Percentiles rank a stretch among this genome's conserved stretches.
Conservation (phyloP, 1,284 basidiomycete species). For the Ustilago sp. region DNA sequence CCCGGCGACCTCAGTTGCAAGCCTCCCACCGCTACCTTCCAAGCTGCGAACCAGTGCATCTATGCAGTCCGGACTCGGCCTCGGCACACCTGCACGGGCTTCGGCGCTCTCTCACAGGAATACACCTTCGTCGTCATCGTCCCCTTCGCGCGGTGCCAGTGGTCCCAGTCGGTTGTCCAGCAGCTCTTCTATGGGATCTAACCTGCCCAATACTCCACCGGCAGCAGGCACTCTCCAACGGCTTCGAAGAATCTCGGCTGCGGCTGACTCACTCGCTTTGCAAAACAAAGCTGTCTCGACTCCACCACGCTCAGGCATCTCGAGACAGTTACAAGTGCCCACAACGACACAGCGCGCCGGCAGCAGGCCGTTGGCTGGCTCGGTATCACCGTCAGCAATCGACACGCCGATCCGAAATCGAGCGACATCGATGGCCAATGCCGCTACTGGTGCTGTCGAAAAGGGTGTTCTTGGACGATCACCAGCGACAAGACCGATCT, state of each 20-base stretch:
- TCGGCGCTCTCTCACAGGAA: conserved; percentile 20
- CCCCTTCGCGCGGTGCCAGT: conserved; percentile 34
- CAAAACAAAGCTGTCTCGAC: conserved; percentile 32
- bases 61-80: conserved; percentile 36
- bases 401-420: conserved; percentile 41
- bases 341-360: conserved; percentile 8
- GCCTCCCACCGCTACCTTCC: conserved; percentile 27
- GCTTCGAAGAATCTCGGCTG: conserved; percentile 44
- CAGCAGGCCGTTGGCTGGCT: conserved; percentile 9
- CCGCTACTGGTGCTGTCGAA: conserved; percentile 36
- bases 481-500: conserved; percentile 22
- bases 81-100: conserved; percentile 42
- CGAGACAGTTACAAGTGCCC: conserved; percentile 38
- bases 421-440: conserved; percentile 42
- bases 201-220: conserved; percentile 45
- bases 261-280: conserved; percentile 40
- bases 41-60: conserved; percentile 36
- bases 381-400: conserved; percentile 24
- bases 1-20: conserved; percentile 34
- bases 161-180: conserved; percentile 40
- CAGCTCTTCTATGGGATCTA: conserved; percentile 41
- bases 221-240: conserved; percentile 26
- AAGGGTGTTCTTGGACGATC: conserved; percentile 42
- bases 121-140: conserved; percentile 23
- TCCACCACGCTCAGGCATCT: conserved; percentile 17